These are phyloP conservation scores for Cutaneotrichosporon mucoides DNA, from an alignment of 1,284 basidiomycete species.

Conservation along the genomic window DNA sequence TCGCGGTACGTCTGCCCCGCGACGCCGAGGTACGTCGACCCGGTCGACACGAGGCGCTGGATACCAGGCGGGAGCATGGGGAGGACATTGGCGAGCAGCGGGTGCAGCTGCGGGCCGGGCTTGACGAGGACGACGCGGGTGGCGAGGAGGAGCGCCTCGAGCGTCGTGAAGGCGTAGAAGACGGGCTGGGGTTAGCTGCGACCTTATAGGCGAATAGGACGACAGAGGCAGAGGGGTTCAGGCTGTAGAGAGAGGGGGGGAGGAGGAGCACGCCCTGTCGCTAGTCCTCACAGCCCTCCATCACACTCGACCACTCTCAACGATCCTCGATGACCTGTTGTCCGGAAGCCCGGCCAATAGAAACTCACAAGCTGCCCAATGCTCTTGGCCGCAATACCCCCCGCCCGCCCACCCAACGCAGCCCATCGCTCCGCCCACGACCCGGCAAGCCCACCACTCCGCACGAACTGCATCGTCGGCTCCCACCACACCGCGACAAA, in stretches of 20 bases:
- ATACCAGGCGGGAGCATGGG: constrained; percentile 45
- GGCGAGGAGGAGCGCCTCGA: constrained; percentile 46
- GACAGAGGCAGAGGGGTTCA: no score
- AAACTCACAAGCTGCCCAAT: constrained; percentile 22
- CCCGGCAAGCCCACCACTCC: constrained; percentile 5
- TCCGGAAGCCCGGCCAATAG: no score
- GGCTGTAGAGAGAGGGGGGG: no score
- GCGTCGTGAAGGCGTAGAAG: constrained; percentile 48
- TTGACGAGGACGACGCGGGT: constrained; percentile 43
- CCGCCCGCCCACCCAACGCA: constrained; percentile 9
- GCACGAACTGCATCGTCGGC: constrained; percentile 31
- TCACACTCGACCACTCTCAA: no score
- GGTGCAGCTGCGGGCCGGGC: constrained; percentile 44
- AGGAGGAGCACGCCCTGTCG: no score
- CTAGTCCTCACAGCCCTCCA: no score
- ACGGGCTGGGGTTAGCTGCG: constrained; percentile 36
- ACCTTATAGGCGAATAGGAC: neutral
- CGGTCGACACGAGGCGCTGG: constrained; percentile 35
- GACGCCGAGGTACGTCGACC: constrained; percentile 40
- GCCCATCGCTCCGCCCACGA: constrained; percentile 17
- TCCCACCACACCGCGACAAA: constrained; percentile 47
- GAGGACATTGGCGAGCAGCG: constrained; percentile 43
- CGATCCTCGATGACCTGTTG: no score
- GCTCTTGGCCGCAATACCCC: neutral
- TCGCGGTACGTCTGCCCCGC: constrained; percentile 44